Base-by-base conservation (phyloP, 2,329 filamentous ascomycete genomes). In the Ophiostoma angusticollis region DNA sequence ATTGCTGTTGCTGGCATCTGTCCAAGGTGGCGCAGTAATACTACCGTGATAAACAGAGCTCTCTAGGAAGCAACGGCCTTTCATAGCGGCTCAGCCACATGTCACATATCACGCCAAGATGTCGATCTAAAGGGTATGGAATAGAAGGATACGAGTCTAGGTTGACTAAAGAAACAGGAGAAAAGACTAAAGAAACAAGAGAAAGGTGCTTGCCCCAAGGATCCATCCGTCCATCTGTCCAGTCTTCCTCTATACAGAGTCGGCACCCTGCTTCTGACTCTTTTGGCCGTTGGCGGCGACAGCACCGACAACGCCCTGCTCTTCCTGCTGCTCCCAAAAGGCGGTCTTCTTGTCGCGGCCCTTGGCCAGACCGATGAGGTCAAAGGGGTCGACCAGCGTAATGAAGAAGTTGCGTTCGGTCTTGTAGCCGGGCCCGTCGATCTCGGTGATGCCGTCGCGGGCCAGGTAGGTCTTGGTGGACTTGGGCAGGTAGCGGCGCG, bases 391-490 rank as follows among this genome's bases (percentile, higher is more conserved):
- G 17, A 57, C 2, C 8, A 68, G 35, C 14, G 64, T 68, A 22
- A 54, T 47, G 45, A 61, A 49, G 21, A 67, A 56, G 39, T 57
- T 53, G 45, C 69, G 61, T 5, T 59, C 53, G 44, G 73, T 67
- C 50, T 64, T 59, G 47, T 65, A 70, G 2, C 66, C 68, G 3
- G 61, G 59, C 0, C 68, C 68, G 22, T 56, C 52, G 27, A 70
- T 52, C 53, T 73, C 68, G 0, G 64, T 65, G 4, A 56, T 48
- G 1, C 68, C 68, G 49, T 75, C 69, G 36, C 51, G 50, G 1
- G 60, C 58, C 3, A 76, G 59, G 47, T 72, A 73, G 5, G 68
- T 58, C 42, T 62, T 67, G 32, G 63, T 62, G 42, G 58, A 62
- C 42, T 55, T 49, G 0, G 72, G 72, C 14, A 76, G 52, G 47